Evolutionary conservation across 495 filamentous ascomycete species (phyloP), one percentile per base, ranked within the genome.

Genomic region (Aspergillus kassunensis): DNA sequence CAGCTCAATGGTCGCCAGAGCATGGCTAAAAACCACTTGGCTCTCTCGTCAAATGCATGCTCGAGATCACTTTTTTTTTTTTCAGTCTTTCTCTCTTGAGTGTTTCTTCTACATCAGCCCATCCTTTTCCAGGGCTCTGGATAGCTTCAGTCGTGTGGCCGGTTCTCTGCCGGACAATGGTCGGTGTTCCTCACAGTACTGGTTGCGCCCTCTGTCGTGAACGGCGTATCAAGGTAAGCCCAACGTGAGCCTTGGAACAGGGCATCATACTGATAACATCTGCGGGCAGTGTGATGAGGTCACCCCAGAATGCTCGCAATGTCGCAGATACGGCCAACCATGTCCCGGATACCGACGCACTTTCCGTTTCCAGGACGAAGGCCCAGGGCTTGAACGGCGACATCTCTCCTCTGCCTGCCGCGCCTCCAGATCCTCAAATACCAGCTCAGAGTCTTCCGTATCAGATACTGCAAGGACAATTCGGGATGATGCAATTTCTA

Each of bases 141-240:
- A n/a, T 8, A 21, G 12, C 18, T 40, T 35, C 19, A 7, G 19
- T 36, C 18, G 27, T 21, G 35, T 43, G 27, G 35, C 39, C 27
- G 11, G 11, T 11, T 4, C 13, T 36, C 30, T 37, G 34, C 9
- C 29, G 12, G 44, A 61, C 45, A 48, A 71, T 71, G 68, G 66
- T 68, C 49, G 68, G 68, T 23, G 68, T 71, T 31, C 68, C 68
- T 29, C 65, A 71, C 41, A 69, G 66, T 53, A 69, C 61, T 51
- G 68, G 66, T 34, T 71, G 68, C 56, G 41, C 66, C 18, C 61
- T 65, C 27, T 71, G 68, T 57, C 66, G 65, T 18, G 65, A 66
- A 44, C 57, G 68, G 54, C 66, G 66, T 20, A 69, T 71, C 42
- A 71, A 68, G 56, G 68, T 68, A 29, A 49, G 59, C 46, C 16